These are phyloP conservation scores for Volutella citrinella DNA, from an alignment of 2,329 filamentous ascomycete species.

Conservation along the genomic window DNA sequence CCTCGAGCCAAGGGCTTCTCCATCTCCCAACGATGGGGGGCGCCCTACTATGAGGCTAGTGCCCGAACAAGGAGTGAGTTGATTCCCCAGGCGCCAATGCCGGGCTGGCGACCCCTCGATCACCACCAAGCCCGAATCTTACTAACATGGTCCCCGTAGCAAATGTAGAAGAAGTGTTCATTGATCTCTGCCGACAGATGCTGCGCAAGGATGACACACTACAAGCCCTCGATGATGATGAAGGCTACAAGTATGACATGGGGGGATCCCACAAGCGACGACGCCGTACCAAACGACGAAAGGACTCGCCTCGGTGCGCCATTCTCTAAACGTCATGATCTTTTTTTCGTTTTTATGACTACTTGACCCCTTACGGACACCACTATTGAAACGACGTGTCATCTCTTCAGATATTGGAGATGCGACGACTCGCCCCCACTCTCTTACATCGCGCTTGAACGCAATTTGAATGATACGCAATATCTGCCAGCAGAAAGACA, in stretches of 20 bases:
- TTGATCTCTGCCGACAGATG: conserved; percentile 81
- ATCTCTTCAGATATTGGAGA: too few species aligned
- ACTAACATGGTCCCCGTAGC: conserved; percentile 47
- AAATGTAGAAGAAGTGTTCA: conserved; percentile 88
- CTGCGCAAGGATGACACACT: conserved; percentile 66
- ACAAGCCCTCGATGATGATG: conserved; percentile 30
- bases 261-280: conserved; percentile 25
- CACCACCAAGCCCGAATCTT: too few species aligned
- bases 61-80: conserved; percentile 68
- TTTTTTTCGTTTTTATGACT: too few species aligned
- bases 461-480: too few species aligned
- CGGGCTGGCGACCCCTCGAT: too few species aligned
- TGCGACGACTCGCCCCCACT: too few species aligned
- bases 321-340: conserved; percentile 35
- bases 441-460: too few species aligned
- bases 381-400: conserved; percentile 4
- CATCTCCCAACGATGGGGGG: conserved; percentile 83
- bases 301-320: conserved; percentile 38
- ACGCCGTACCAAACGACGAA: conserved; percentile 29
- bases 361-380: background rate
- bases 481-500: too few species aligned
- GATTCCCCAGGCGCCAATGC: too few species aligned
- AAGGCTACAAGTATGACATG: conserved; percentile 41
- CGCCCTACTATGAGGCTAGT: conserved; percentile 88
- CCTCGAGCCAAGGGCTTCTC: conserved; percentile 76